Percentiles rank a stretch among this genome's conserved stretches.
Conservation (phyloP, 148 eudicot species). For the Suaeda aralocaspica region DNA sequence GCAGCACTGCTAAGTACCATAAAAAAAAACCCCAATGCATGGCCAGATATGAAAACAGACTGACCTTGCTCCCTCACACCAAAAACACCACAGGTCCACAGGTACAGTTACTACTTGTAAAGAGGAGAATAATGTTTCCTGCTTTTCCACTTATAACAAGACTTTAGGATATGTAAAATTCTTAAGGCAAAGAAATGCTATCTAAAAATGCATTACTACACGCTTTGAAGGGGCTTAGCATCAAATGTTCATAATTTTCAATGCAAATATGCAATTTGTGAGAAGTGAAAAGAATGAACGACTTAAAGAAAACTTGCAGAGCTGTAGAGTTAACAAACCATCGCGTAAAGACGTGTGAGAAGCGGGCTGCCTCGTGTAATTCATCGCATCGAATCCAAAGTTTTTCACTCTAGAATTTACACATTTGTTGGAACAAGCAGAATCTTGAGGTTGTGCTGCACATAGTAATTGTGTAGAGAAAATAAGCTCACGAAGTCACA, state of each 20-base stretch:
- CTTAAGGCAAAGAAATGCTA: background rate
- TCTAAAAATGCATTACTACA: background rate
- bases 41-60: background rate
- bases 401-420: conserved; percentile 19
- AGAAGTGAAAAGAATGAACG: background rate
- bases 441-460: conserved; percentile 35
- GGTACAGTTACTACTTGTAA: background rate
- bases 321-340: conserved; percentile 44
- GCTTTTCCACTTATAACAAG: background rate
- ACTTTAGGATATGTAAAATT: background rate
- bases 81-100: background rate
- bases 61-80: background rate
- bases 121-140: background rate
- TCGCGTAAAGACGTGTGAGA: conserved; percentile 45
- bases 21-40: background rate
- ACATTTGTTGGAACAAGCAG: conserved; percentile 24
- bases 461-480: conserved; percentile 8
- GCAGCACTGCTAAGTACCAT: no score
- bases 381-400: conserved; percentile 21
- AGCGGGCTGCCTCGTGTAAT: conserved; percentile 12
- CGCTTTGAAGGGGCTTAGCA: conserved; percentile 3
- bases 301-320: background rate
- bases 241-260: background rate
- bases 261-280: background rate
- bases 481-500: background rate